Evolutionary conservation across 306 rosid genomes (phyloP).

Genomic region (Rosa persica): DNA sequence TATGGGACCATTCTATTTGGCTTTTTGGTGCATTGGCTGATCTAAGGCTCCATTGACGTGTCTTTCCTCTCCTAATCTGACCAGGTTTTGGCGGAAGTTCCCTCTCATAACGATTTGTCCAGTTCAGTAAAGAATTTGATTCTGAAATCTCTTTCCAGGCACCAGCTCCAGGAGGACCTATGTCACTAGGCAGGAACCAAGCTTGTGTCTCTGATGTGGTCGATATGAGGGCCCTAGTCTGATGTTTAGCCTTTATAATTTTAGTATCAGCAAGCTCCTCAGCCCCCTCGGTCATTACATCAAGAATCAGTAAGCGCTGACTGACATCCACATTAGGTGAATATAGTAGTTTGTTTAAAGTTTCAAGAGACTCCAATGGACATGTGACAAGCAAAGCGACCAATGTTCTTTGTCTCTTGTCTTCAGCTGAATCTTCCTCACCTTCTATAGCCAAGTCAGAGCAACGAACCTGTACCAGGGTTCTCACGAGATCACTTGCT

Average conservation of each 20-base stretch:
- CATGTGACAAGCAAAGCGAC: constrained; percentile 73
- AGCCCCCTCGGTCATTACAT: constrained; percentile 93
- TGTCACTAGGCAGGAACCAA: constrained; percentile 85
- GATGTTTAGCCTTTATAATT: constrained; percentile 52
- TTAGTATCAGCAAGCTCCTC: constrained; percentile 78
- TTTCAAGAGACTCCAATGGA: constrained; percentile 70
- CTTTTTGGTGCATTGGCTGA: constrained; percentile 42
- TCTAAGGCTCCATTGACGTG: constrained; percentile 73
- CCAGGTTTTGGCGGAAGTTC: constrained; percentile 68
- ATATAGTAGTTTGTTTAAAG: constrained; percentile 71
- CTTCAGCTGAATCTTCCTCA: constrained; percentile 84
- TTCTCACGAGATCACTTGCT: constrained; percentile 74
- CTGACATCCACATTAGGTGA: constrained; percentile 87
- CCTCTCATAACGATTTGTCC: constrained; percentile 86
- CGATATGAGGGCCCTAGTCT: constrained; percentile 59
- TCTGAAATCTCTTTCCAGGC: constrained; percentile 81
- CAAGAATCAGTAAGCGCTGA: constrained; percentile 90
- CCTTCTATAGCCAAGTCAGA: constrained; percentile 90
- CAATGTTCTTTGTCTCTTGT: constrained; percentile 80
- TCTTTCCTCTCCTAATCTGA: constrained; percentile 75
- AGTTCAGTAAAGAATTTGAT: constrained; percentile 63
- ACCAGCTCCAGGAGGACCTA: constrained; percentile 74
- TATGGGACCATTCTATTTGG: constrained; percentile 66
- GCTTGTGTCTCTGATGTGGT: constrained; percentile 71
- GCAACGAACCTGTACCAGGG: constrained; percentile 89